These are phyloP conservation scores for Pichia eremophila DNA, from an alignment of 805 yeast species.

Conservation along the genomic window DNA sequence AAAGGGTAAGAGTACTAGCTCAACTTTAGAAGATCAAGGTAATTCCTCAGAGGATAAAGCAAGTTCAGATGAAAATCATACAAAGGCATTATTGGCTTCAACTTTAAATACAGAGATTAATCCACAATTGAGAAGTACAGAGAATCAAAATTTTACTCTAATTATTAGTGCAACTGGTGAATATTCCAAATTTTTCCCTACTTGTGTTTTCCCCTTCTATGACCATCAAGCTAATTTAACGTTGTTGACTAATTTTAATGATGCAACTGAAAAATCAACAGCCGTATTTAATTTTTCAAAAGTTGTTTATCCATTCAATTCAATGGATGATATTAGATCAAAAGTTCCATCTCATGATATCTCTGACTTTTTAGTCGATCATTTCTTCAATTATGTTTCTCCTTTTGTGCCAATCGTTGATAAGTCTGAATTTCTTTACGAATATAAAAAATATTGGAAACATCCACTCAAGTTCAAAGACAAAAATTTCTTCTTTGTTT, in stretches of 20 bases:
- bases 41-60: constrained; percentile 1
- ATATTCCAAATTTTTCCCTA: constrained; percentile 17
- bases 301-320: constrained; percentile 9
- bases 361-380: constrained; percentile 11
- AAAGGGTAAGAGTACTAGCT: background rate
- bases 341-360: constrained; percentile 9
- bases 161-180: constrained; percentile 7
- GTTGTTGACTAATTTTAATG: constrained; percentile 6
- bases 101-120: constrained; percentile 9
- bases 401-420: constrained; percentile 19
- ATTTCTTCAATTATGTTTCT: constrained; percentile 13
- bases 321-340: constrained; percentile 3
- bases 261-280: background rate
- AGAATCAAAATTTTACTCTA: constrained; percentile 15
- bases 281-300: constrained; percentile 13
- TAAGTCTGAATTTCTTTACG: constrained; percentile 12
- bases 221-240: constrained; percentile 15
- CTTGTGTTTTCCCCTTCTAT: constrained; percentile 14
- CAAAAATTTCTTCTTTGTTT: constrained; percentile 9
- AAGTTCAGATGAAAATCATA: background rate
- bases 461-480: constrained; percentile 5
- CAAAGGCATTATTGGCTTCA: constrained; percentile 1
- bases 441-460: constrained; percentile 13
- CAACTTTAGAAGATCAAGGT: background rate
- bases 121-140: constrained; percentile 10